Evolutionary conservation across 2,329 filamentous ascomycete genomes (phyloP).

Genomic region (Aspergillus novoparasiticus): DNA sequence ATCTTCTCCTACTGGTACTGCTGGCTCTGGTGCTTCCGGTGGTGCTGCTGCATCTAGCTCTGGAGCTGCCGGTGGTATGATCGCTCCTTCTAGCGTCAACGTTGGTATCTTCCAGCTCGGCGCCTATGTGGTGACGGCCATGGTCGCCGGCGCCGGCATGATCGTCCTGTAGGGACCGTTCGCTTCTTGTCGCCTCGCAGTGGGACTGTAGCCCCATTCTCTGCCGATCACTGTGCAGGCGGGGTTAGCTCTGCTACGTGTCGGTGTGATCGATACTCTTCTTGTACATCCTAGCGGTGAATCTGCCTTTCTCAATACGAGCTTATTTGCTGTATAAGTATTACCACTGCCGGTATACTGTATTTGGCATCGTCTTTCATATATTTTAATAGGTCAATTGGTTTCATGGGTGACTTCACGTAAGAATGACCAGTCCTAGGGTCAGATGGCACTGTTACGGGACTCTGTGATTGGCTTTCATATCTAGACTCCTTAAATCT

Average conservation of each 20-base stretch:
- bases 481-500: too few species aligned
- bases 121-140: slow-evolving; percentile 40
- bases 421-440: too few species aligned
- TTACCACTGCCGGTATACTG: background rate
- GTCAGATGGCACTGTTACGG: background rate
- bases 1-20: slow-evolving; percentile 32
- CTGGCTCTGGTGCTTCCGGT: slow-evolving; percentile 13
- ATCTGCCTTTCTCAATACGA: background rate
- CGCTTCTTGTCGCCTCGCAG: background rate
- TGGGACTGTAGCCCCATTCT: background rate
- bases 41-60: slow-evolving; percentile 22
- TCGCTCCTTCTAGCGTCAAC: slow-evolving; percentile 30
- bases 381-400: background rate
- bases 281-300: background rate
- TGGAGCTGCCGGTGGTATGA: slow-evolving; percentile 30
- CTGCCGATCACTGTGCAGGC: background rate
- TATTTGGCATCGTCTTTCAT: background rate
- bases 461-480: too few species aligned
- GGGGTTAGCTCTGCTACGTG: background rate
- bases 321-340: background rate
- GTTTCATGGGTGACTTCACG: background rate
- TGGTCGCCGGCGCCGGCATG: slow-evolving; percentile 46
- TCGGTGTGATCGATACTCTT: background rate
- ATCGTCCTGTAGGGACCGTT: slow-evolving; percentile 41
- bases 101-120: slow-evolving; percentile 40